These are phyloP conservation scores for Neocucurbitaria cava DNA, from an alignment of 2,329 filamentous ascomycete genomes.

Conservation along the genomic window DNA sequence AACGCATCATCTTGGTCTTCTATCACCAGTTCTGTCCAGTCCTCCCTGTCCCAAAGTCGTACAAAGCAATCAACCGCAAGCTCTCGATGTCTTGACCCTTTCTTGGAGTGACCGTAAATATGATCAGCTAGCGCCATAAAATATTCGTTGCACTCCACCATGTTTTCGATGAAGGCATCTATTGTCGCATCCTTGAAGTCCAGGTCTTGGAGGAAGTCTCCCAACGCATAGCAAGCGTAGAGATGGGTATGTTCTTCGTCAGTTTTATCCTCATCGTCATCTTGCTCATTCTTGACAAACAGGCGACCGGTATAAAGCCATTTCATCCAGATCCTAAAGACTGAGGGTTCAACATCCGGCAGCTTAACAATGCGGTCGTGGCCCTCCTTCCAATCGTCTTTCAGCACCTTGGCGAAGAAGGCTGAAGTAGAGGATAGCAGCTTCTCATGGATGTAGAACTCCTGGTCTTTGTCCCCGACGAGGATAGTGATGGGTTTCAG, in stretches of 20 bases:
- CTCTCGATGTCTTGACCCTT: not conserved
- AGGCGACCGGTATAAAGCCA: slow-evolving; percentile 13
- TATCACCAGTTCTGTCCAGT: not conserved
- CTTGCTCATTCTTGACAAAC: not conserved
- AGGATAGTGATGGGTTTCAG: not conserved
- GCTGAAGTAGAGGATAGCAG: slow-evolving; percentile 1
- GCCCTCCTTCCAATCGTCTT: slow-evolving; percentile 6
- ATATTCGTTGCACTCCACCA: not conserved
- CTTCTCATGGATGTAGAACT: slow-evolving; percentile 4
- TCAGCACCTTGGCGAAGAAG: slow-evolving; percentile 8
- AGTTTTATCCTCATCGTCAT: not conserved
- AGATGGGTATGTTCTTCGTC: not conserved
- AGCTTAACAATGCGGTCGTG: slow-evolving; percentile 1
- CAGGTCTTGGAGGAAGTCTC: not conserved
- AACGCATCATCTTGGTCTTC: not conserved
- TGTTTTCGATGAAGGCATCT: not conserved
- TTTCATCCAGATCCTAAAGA: slow-evolving; percentile 7
- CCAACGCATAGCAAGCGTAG: not conserved
- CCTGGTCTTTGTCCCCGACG: not conserved
- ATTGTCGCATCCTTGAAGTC: slow-evolving; percentile 7
- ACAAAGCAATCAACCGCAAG: slow-evolving; percentile 4
- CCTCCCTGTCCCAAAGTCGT: not conserved
- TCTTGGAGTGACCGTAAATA: not conserved
- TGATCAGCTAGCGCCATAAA: not conserved
- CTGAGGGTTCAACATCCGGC: not conserved